Percentiles rank a stretch among this genome's conserved stretches.
Conservation (phyloP, 2,329 filamentous ascomycete genomes). For the Chaetomiaceae sp. region DNA sequence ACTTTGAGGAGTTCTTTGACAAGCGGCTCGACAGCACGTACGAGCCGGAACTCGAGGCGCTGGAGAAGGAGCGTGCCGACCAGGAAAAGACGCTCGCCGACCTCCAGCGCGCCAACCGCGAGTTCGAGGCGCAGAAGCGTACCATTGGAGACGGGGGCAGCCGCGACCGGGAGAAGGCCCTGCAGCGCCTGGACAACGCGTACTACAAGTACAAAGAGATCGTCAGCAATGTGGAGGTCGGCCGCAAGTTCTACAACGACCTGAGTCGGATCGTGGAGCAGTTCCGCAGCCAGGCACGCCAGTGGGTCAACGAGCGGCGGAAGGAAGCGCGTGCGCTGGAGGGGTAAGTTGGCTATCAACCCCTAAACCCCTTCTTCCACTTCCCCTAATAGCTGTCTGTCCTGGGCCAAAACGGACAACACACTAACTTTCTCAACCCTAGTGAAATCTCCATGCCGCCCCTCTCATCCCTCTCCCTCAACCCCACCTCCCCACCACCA, state of each 20-base stretch:
- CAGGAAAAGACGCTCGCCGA: constrained; percentile 67
- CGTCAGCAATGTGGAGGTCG: constrained; percentile 82
- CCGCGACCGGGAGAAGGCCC: constrained; percentile 71
- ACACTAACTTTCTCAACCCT: background rate
- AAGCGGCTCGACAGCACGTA: constrained; percentile 69
- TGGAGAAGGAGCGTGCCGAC: constrained; percentile 66
- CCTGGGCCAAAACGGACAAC: constrained; percentile 3
- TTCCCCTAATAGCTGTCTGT: too few species aligned
- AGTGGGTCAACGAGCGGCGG: constrained; percentile 73
- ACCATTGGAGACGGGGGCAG: constrained; percentile 57
- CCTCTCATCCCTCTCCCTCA: constrained; percentile 38
- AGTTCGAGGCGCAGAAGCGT: constrained; percentile 67
- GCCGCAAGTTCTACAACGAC: constrained; percentile 95
- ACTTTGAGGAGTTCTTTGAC: constrained; percentile 91
- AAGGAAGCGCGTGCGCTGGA: constrained; percentile 76
- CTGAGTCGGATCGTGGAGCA: constrained; percentile 75
- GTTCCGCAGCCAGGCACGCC: constrained; percentile 71
- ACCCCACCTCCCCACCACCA: constrained; percentile 25
- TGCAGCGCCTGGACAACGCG: constrained; percentile 84
- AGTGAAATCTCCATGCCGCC: constrained; percentile 50
- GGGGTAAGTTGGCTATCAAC: constrained; percentile 59
- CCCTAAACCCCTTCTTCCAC: too few species aligned
- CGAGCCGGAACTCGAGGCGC: constrained; percentile 65
- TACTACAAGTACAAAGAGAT: constrained; percentile 98
- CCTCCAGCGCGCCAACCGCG: constrained; percentile 67